Evolutionary conservation across 768 basidiomycete species (phyloP).

Genomic region (Lentinula edodes): DNA sequence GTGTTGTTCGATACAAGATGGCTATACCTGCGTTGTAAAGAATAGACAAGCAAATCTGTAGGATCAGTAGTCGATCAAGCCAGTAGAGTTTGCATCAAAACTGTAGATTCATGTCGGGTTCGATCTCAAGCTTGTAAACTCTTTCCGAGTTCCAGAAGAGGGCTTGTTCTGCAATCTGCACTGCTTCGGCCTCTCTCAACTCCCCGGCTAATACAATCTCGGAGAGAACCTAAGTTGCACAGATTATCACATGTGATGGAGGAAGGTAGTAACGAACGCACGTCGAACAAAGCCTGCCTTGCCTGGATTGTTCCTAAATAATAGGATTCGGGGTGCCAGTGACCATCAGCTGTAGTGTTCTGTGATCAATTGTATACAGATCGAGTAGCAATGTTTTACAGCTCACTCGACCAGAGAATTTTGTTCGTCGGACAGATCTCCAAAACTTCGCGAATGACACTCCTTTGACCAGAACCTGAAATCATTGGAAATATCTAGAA

Average conservation of each 20-base stretch:
- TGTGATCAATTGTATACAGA: neutral
- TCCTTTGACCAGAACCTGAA: slow-evolving; percentile 56
- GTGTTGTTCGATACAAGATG: neutral
- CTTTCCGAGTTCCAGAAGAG: slow-evolving; percentile 66
- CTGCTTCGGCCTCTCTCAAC: slow-evolving; percentile 49
- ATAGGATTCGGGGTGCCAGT: slow-evolving; percentile 75
- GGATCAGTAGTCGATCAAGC: too few species aligned
- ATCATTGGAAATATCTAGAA: slow-evolving; percentile 59
- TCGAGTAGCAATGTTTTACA: neutral
- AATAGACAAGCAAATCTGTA: neutral
- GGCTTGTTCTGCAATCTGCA: slow-evolving; percentile 45
- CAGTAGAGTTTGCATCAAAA: neutral
- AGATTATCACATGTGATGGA: neutral
- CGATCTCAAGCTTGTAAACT: slow-evolving; percentile 45
- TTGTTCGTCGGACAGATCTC: slow-evolving; percentile 76
- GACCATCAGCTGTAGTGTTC: slow-evolving; percentile 44
- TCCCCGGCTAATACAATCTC: slow-evolving; percentile 43
- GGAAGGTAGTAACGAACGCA: slow-evolving; percentile 18
- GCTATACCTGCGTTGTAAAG: neutral
- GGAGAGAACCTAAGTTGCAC: slow-evolving; percentile 43
- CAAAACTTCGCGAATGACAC: slow-evolving; percentile 54
- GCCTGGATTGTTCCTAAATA: slow-evolving; percentile 66
- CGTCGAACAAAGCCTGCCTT: slow-evolving; percentile 55
- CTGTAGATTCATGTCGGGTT: neutral
- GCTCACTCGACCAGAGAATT: slow-evolving; percentile 75